Evolutionary conservation across 805 yeast species (phyloP).

Genomic region (Lipomyces sp.): DNA sequence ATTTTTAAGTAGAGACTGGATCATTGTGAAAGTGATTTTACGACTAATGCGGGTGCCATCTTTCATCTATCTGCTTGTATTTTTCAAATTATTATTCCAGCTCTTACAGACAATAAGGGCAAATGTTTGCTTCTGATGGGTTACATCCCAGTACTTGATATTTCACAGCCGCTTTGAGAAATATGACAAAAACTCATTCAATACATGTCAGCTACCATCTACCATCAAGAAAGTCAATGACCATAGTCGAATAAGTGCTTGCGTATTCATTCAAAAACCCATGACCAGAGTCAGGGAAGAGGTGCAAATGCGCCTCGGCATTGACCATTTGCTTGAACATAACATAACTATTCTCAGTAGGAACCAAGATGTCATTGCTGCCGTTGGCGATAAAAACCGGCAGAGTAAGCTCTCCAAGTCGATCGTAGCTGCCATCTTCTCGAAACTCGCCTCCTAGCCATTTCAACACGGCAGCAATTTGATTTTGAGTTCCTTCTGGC

Average conservation of each 20-base stretch:
- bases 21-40: no score
- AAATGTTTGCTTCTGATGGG: no score
- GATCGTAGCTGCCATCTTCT: constrained; percentile 1
- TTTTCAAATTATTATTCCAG: no score
- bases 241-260: neutral
- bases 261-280: constrained; percentile 6
- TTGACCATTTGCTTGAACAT: neutral
- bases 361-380: neutral
- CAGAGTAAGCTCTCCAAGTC: neutral
- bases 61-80: no score
- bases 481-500: neutral
- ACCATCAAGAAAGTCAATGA: no score
- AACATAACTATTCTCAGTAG: constrained; percentile 5
- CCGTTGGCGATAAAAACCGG: neutral
- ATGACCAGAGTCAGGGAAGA: constrained; percentile 2
- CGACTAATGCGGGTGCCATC: no score
- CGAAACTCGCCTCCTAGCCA: neutral
- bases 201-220: no score
- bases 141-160: no score
- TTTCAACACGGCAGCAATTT: neutral
- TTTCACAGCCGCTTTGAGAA: no score
- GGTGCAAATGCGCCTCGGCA: neutral
- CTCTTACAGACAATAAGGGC: no score
- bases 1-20: no score
- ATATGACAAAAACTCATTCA: no score